Percentiles rank a stretch among this genome's conserved stretches.
These are phyloP conservation scores for Dactylellina parvicollis DNA, from an alignment of 2,329 filamentous ascomycete genomes.

Conservation along the genomic window DNA sequence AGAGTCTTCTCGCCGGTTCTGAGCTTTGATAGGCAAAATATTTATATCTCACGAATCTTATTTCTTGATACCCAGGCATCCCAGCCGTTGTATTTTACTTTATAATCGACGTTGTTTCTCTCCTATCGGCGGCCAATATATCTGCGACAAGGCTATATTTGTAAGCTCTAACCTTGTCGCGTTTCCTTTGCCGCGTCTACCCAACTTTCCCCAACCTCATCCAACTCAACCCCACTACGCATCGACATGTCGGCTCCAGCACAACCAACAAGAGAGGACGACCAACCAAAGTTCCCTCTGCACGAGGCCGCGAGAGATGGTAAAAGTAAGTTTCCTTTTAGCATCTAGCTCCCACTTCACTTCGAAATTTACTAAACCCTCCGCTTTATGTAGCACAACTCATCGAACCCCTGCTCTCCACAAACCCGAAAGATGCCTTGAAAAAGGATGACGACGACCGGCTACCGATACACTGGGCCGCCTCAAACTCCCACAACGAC, in stretches of 20 bases:
- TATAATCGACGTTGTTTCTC: conserved; percentile 26
- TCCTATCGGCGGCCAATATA: neutral
- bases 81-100: conserved; percentile 25
- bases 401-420: conserved; percentile 80
- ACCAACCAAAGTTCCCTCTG: conserved; percentile 44
- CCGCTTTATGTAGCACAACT: conserved; percentile 33
- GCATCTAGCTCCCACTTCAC: neutral
- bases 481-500: conserved; percentile 79
- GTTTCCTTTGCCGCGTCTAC: conserved; percentile 47
- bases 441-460: conserved; percentile 85
- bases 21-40: conserved; percentile 4
- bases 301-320: conserved; percentile 49
- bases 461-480: conserved; percentile 92
- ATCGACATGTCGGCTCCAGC: conserved; percentile 38
- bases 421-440: conserved; percentile 78
- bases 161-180: conserved; percentile 31
- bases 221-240: conserved; percentile 45
- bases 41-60: neutral
- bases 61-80: conserved; percentile 30
- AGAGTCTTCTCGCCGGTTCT: conserved; percentile 54
- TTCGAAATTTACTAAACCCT: conserved; percentile 7
- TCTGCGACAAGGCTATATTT: conserved; percentile 18
- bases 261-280: conserved; percentile 25
- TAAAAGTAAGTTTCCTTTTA: conserved; percentile 37
- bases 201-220: conserved; percentile 23